A percentile compares a stretch with the other conserved stretches of the same genome.
phyloP scores from a whole-genome alignment of 2,329 filamentous ascomycete species.

The Geosmithia putterillii region DNA sequence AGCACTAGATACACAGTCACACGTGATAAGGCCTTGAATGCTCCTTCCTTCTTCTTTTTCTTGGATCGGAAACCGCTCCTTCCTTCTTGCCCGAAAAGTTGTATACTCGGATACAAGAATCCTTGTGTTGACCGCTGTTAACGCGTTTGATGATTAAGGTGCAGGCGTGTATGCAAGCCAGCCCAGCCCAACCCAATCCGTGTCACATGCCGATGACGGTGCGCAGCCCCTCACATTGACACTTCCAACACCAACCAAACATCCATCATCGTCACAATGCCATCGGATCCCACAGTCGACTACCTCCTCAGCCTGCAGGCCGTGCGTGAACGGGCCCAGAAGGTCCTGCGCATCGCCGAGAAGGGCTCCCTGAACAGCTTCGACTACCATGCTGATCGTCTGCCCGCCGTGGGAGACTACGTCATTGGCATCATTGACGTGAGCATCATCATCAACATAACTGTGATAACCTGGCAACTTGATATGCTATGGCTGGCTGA shows the following conservation, averaged over 20 bases:
- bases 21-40: no score
- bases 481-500: no score
- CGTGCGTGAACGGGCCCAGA: constrained; percentile 19
- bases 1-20: no score
- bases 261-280: not conserved
- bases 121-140: not conserved
- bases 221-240: not conserved
- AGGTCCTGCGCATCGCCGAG: constrained; percentile 22
- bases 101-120: no score
- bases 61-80: no score
- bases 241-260: not conserved
- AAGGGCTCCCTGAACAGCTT: constrained; percentile 26
- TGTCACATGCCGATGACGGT: not conserved
- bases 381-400: constrained; percentile 21
- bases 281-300: not conserved
- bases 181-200: not conserved
- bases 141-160: not conserved
- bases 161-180: not conserved
- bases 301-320: constrained; percentile 23
- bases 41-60: no score
- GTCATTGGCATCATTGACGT: constrained; percentile 30
- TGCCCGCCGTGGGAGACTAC: constrained; percentile 26
- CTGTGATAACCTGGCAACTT: constrained; percentile 1
- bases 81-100: no score
- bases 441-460: not conserved